Percentiles rank a stretch among this genome's conserved stretches.
These are phyloP conservation scores for Symmetrospora coprosmae DNA, from an alignment of 768 basidiomycete genomes.

Conservation along the genomic window DNA sequence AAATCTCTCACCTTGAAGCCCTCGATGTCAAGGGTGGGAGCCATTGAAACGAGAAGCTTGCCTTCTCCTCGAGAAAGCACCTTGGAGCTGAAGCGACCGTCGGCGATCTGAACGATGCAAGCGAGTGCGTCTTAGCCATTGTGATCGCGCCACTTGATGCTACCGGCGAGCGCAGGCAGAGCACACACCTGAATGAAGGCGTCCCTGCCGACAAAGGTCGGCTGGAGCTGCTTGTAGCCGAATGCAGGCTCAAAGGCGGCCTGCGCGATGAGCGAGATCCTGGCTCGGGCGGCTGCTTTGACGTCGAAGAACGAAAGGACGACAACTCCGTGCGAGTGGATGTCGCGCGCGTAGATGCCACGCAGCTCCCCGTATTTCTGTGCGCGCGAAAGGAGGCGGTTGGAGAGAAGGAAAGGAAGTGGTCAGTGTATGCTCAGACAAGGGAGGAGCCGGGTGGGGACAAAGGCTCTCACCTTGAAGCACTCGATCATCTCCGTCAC, in stretches of 20 bases:
- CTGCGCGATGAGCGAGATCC: neutral
- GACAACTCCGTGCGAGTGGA: neutral
- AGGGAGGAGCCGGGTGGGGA: too few relatives aligned
- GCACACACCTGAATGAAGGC: neutral
- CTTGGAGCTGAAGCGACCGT: neutral
- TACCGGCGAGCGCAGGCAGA: neutral
- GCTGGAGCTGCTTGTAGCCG: neutral
- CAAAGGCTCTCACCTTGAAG: too few relatives aligned
- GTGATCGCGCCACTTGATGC: neutral
- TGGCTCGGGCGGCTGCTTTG: neutral
- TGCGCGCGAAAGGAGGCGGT: neutral
- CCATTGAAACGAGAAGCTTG: neutral
- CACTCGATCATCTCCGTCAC: too few relatives aligned
- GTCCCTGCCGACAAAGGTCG: neutral
- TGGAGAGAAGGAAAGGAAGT: too few relatives aligned
- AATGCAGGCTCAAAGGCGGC: neutral
- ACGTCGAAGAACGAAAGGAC: constrained; percentile 10
- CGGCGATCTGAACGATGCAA: neutral
- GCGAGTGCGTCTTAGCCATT: neutral
- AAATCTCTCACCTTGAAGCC: neutral
- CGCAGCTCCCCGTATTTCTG: constrained; percentile 1
- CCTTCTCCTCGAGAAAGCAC: constrained; percentile 17
- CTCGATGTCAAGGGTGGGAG: neutral
- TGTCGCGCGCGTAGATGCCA: constrained; percentile 6
- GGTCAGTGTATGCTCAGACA: neutral